Conservation (phyloP, 1,284 basidiomycete species). For the Sanghuangporus sanghuang region DNA sequence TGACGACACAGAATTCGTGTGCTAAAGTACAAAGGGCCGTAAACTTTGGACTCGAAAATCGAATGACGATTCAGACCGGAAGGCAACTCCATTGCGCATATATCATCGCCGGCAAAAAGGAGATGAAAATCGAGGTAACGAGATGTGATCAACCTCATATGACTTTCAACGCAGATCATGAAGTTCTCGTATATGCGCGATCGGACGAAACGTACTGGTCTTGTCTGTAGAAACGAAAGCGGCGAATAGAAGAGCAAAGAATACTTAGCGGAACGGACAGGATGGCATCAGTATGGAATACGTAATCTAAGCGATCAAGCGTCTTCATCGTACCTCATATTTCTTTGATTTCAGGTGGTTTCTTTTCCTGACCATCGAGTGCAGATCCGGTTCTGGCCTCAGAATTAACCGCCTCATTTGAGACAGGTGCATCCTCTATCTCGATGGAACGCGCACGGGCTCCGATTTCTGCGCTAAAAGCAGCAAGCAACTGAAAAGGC, state of each 20-base stretch:
- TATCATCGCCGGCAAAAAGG: background rate
- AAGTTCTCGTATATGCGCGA: background rate
- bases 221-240: no score
- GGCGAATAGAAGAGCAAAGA: no score
- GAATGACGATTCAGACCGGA: background rate
- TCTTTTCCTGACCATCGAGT: no score
- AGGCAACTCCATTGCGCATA: background rate
- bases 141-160: background rate
- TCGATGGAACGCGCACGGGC: conserved; percentile 8
- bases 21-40: background rate
- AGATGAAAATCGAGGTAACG: background rate
- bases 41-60: background rate
- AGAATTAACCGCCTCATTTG: background rate
- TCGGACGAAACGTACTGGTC: no score
- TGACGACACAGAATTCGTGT: background rate
- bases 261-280: no score
- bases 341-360: background rate
- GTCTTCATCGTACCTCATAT: background rate
- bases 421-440: background rate
- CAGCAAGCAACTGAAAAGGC: conserved; percentile 27
- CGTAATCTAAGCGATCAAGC: no score
- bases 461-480: conserved; percentile 8
- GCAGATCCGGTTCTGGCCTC: background rate
- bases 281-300: no score
- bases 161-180: background rate